Percentiles rank a stretch among this genome's conserved stretches.
These are phyloP conservation scores for Gossypium bickii DNA, from an alignment of 345 rosid species.

Conservation along the genomic window DNA sequence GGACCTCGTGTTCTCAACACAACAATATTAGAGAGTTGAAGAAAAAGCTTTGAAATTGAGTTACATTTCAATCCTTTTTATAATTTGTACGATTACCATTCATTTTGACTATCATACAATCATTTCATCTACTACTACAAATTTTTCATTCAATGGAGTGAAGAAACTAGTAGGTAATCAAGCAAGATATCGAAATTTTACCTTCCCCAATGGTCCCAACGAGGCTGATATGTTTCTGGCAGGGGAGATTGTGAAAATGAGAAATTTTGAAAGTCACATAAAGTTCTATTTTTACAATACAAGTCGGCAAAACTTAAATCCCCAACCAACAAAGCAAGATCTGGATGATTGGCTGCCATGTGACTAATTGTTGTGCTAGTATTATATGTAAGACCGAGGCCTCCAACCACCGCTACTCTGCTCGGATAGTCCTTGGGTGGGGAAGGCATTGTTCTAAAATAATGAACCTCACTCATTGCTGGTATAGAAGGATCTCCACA, in stretches of 20 bases:
- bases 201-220: conserved; percentile 99
- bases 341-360: conserved; percentile 66
- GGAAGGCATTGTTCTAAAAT: conserved; percentile 76
- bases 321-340: conserved; percentile 74
- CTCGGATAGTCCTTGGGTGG: conserved; percentile 47
- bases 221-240: conserved; percentile 79
- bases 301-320: conserved; percentile 73
- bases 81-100: no score
- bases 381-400: conserved; percentile 80
- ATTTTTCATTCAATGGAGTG: neutral
- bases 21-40: no score
- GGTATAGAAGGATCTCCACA: conserved; percentile 79
- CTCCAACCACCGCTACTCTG: conserved; percentile 74
- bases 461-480: conserved; percentile 50
- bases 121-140: no score
- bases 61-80: no score
- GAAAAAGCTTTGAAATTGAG: no score
- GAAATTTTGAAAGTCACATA: conserved; percentile 46
- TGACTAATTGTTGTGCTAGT: conserved; percentile 56
- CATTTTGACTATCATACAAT: no score
- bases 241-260: conserved; percentile 29
- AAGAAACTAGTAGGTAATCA: neutral
- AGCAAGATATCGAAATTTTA: conserved; percentile 14
- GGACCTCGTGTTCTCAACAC: no score
- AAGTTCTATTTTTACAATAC: conserved; percentile 61